These are phyloP conservation scores for Colletotrichum coccodes DNA, from an alignment of 2,329 filamentous ascomycete genomes.

Conservation along the genomic window DNA sequence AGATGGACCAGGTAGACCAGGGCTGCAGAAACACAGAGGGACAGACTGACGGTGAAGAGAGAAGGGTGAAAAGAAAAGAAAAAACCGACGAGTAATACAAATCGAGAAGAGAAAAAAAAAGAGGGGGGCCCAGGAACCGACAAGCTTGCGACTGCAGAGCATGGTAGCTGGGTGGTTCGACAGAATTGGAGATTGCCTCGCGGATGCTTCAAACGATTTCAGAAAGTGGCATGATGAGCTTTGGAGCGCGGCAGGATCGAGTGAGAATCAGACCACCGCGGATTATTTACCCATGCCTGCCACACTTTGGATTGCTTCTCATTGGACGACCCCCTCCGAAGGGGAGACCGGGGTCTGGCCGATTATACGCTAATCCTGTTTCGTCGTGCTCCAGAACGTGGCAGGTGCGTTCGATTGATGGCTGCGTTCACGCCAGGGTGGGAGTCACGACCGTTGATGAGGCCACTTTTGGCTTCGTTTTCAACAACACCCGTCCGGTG, in stretches of 20 bases:
- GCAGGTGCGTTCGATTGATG: conserved; percentile 25
- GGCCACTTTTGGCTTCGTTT: conserved; percentile 26
- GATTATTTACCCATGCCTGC: conserved; percentile 31
- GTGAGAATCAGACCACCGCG: conserved; percentile 33
- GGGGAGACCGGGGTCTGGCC: conserved; percentile 21
- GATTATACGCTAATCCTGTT: conserved; percentile 15
- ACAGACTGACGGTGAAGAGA: conserved; percentile 23
- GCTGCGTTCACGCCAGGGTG: conserved; percentile 16
- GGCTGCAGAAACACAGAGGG: conserved; percentile 8
- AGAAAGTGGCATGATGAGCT: conserved; percentile 34
- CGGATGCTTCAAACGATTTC: conserved; percentile 30
- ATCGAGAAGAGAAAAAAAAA: conserved; percentile 1
- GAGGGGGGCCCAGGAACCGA: conserved; percentile 20
- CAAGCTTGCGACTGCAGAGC: conserved; percentile 25
- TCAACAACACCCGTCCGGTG: background rate
- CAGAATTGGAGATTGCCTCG: conserved; percentile 30
- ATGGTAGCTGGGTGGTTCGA: conserved; percentile 30
- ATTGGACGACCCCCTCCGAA: conserved; percentile 19
- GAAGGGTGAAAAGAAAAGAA: conserved; percentile 21
- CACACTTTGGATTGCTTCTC: conserved; percentile 9
- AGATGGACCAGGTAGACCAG: conserved; percentile 2
- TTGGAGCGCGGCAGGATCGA: conserved; percentile 30
- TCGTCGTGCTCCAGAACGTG: conserved; percentile 27
- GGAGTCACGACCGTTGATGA: conserved; percentile 17
- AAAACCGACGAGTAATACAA: background rate